Percentiles rank a stretch among this genome's conserved stretches.
Evolutionary conservation across 345 rosid genomes (phyloP).

Genomic region (Populus davidiana): DNA sequence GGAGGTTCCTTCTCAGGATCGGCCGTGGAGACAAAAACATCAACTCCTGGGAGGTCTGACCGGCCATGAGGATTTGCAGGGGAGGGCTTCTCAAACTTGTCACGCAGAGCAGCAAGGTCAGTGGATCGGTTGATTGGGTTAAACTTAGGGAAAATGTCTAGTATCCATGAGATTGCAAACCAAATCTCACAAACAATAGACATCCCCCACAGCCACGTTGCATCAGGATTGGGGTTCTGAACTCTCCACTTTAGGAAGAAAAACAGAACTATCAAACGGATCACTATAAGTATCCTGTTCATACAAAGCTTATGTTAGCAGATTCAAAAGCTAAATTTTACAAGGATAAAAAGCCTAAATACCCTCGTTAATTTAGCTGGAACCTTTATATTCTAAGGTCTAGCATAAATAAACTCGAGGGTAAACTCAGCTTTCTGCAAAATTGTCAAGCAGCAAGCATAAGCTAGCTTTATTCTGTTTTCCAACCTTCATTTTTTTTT

Average conservation of each 20-base stretch:
- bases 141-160: conserved; percentile 76
- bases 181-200: conserved; percentile 80
- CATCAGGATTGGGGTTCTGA: conserved; percentile 73
- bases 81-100: conserved; percentile 74
- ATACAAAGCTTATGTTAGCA: neutral
- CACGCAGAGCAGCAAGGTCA: conserved; percentile 64
- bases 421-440: neutral
- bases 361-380: neutral
- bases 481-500: neutral
- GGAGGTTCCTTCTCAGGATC: conserved; percentile 92
- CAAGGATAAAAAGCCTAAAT: neutral
- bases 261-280: conserved; percentile 47
- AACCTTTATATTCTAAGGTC: neutral
- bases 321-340: neutral
- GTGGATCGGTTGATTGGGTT: conserved; percentile 86
- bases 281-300: conserved; percentile 50
- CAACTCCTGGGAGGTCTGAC: conserved; percentile 83
- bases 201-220: conserved; percentile 83
- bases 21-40: conserved; percentile 85
- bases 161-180: conserved; percentile 94
- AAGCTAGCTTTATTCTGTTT: neutral
- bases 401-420: neutral
- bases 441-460: neutral
- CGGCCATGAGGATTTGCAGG: conserved; percentile 79
- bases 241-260: conserved; percentile 77